A percentile compares a stretch with the other conserved stretches of the same genome.
These are phyloP conservation scores for Aschersonia sp. DNA, from an alignment of 2,329 filamentous ascomycete genomes.

Conservation along the genomic window DNA sequence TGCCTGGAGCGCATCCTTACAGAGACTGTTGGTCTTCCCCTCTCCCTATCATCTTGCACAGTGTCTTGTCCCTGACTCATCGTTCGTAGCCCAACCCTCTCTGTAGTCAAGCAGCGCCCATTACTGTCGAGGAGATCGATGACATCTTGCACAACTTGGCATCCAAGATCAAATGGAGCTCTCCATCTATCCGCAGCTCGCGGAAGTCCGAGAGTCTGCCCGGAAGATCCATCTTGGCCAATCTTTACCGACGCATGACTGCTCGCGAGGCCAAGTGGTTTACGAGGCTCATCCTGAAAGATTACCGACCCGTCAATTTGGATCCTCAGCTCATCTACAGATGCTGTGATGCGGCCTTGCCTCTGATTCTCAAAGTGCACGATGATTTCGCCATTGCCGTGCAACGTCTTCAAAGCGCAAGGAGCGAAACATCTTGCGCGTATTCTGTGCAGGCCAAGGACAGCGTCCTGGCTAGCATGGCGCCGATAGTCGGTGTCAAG, in stretches of 20 bases:
- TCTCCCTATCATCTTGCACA: background rate
- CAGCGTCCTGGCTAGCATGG: constrained; percentile 19
- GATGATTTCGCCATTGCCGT: constrained; percentile 51
- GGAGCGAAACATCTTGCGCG: constrained; percentile 6
- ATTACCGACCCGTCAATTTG: constrained; percentile 52
- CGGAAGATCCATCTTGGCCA: constrained; percentile 32
- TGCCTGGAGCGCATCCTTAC: constrained; percentile 54
- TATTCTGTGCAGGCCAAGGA: constrained; percentile 4
- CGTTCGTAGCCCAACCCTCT: constrained; percentile 27
- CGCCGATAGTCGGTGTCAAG: constrained; percentile 45
- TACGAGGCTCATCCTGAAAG: constrained; percentile 65
- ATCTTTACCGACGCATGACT: constrained; percentile 43
- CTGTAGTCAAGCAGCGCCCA: constrained; percentile 15
- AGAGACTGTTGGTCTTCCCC: constrained; percentile 33
- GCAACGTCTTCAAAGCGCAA: constrained; percentile 28
- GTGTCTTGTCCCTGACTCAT: background rate
- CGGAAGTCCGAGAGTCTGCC: constrained; percentile 9
- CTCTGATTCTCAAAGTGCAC: constrained; percentile 54
- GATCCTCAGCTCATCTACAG: constrained; percentile 40
- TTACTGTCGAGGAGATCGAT: constrained; percentile 65
- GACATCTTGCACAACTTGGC: constrained; percentile 50
- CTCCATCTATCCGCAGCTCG: constrained; percentile 37
- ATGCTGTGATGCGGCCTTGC: constrained; percentile 55
- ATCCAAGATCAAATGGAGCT: constrained; percentile 55
- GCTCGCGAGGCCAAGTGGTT: constrained; percentile 77